These are phyloP conservation scores for Hemisphaericaspora subhashii DNA, from an alignment of 1,139 yeast genomes.

Conservation along the genomic window DNA sequence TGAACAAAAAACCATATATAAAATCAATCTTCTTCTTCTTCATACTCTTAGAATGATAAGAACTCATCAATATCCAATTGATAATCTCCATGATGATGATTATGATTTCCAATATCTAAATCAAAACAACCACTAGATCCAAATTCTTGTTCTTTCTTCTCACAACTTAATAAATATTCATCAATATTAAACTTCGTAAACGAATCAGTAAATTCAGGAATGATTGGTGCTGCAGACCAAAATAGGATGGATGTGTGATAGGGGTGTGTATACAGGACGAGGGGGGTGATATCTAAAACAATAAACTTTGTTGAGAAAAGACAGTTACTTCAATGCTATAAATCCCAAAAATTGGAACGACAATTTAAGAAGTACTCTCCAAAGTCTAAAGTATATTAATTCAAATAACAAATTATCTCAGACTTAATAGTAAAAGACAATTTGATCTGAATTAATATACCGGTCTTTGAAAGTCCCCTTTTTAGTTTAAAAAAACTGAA, in stretches of 20 bases:
- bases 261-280: constrained; percentile 10
- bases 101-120: not conserved
- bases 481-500: too few species aligned
- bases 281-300: not conserved
- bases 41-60: constrained; percentile 22
- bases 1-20: constrained; percentile 12
- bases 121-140: constrained; percentile 1
- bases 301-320: constrained; percentile 7
- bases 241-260: too few species aligned
- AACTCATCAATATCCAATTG: constrained; percentile 28
- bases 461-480: not conserved
- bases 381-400: not conserved
- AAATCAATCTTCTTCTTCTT: constrained; percentile 3
- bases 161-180: constrained; percentile 18
- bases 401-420: not conserved
- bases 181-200: constrained; percentile 13
- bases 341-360: constrained; percentile 17
- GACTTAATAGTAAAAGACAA: not conserved
- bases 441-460: constrained; percentile 1
- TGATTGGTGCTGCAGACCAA: constrained; percentile 49
- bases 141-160: constrained; percentile 2
- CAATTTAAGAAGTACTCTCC: not conserved
- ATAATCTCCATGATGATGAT: constrained; percentile 5
- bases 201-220: constrained; percentile 27
- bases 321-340: constrained; percentile 41